phyloP scores from a whole-genome alignment of 2,329 filamentous ascomycete genomes.

The Trichoderma afroharzianum region DNA sequence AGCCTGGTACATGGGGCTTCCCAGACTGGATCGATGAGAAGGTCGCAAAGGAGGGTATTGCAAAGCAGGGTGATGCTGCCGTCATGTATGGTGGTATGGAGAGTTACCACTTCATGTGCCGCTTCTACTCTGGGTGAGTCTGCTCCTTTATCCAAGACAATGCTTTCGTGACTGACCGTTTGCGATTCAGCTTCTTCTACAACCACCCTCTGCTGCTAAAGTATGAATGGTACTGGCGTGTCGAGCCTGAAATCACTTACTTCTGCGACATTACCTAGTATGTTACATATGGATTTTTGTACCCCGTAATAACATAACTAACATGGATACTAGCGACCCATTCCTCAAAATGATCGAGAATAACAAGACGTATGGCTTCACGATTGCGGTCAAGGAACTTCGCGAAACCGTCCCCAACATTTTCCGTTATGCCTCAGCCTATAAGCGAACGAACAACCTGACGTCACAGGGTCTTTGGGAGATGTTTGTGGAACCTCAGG shows the following conservation, averaged over 20 bases:
- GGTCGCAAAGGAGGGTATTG: constrained; percentile 91
- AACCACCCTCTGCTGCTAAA: constrained; percentile 92
- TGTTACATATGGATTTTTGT: constrained; percentile 4
- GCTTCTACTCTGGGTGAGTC: constrained; percentile 90
- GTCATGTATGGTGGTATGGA: constrained; percentile 99
- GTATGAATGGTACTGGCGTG: constrained; percentile 99
- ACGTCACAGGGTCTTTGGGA: constrained; percentile 94
- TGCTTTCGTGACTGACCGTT: not conserved
- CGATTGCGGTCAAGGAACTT: constrained; percentile 96
- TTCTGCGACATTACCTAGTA: constrained; percentile 99
- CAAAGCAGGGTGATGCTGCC: constrained; percentile 91
- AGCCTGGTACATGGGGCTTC: constrained; percentile 88
- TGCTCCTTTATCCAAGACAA: constrained; percentile 28
- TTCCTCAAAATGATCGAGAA: constrained; percentile 90
- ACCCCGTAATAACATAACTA: not conserved
- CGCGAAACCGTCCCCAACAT: constrained; percentile 98
- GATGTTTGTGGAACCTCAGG: constrained; percentile 85
- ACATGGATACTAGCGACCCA: constrained; percentile 63
- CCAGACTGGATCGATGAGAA: constrained; percentile 95
- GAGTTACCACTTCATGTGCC: constrained; percentile 98
- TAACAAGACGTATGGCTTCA: constrained; percentile 99
- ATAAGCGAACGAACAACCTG: constrained; percentile 88
- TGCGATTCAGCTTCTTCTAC: constrained; percentile 72
- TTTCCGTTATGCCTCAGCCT: constrained; percentile 97
- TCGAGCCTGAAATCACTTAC: constrained; percentile 99